phyloP scores from a whole-genome alignment of 805 yeast species.

The Metschnikowia arizonensis region DNA sequence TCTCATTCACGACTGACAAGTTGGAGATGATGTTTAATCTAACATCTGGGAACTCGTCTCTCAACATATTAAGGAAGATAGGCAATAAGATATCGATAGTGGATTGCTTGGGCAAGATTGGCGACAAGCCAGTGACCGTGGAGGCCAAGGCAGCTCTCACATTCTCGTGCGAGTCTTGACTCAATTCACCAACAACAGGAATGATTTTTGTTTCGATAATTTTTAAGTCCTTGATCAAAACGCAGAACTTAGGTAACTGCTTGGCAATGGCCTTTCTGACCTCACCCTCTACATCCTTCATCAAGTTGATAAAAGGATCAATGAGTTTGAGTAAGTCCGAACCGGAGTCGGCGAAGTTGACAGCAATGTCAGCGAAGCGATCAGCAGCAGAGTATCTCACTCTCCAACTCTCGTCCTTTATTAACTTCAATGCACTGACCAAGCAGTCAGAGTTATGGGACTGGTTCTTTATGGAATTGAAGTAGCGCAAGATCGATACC shows the following conservation, averaged over 20 bases:
- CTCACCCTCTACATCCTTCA: conserved; percentile 92
- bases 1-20: conserved; percentile 86
- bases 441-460: conserved; percentile 62
- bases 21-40: conserved; percentile 90
- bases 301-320: conserved; percentile 67
- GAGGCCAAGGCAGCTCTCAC: conserved; percentile 92
- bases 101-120: conserved; percentile 76
- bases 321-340: conserved; percentile 56
- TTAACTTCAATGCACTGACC: conserved; percentile 62
- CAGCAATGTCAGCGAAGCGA: conserved; percentile 70
- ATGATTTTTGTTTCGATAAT: conserved; percentile 65
- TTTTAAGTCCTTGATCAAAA: conserved; percentile 42
- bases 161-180: conserved; percentile 87
- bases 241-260: conserved; percentile 76
- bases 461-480: conserved; percentile 53
- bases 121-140: conserved; percentile 81
- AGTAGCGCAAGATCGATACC: conserved; percentile 71
- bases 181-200: conserved; percentile 77
- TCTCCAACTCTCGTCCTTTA: conserved; percentile 93
- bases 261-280: conserved; percentile 93
- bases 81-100: conserved; percentile 84
- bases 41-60: conserved; percentile 96
- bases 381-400: conserved; percentile 99
- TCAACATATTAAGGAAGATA: conserved; percentile 85
- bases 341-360: conserved; percentile 54